A percentile compares a stretch with the other conserved stretches of the same genome.
phyloP scores from a whole-genome alignment of 148 eudicot species.

The Arbutus unedo region DNA sequence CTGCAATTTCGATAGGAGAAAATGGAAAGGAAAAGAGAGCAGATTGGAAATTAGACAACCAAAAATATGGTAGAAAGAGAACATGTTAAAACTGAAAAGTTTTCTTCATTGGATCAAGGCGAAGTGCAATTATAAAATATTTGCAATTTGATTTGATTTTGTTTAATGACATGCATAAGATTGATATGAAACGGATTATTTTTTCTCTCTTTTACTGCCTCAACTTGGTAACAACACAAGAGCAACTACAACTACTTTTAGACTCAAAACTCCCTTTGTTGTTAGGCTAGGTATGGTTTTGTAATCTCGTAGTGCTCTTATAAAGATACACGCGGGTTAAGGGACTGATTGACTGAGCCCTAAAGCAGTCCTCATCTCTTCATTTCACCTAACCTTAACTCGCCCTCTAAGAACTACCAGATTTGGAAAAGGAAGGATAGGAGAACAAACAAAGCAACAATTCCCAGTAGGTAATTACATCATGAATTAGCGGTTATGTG shows the following conservation, averaged over 20 bases:
- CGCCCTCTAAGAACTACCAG: background rate
- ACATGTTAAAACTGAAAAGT: background rate
- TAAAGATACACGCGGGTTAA: background rate
- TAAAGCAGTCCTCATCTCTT: background rate
- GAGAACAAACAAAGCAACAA: background rate
- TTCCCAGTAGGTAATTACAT: background rate
- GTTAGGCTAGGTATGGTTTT: background rate
- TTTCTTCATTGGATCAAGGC: background rate
- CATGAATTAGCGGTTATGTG: background rate
- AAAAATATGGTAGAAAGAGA: background rate
- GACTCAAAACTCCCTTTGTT: background rate
- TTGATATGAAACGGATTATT: background rate
- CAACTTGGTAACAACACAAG: background rate
- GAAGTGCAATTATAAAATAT: background rate
- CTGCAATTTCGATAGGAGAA: constrained; percentile 34
- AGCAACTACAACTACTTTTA: background rate
- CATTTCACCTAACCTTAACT: background rate
- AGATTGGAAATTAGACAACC: background rate
- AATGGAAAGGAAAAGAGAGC: background rate
- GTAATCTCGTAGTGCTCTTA: background rate
- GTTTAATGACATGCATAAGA: background rate
- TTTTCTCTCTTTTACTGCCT: background rate
- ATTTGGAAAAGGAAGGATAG: background rate
- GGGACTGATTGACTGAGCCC: background rate
- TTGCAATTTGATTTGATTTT: background rate